Percentiles rank a stretch among this genome's conserved stretches.
Evolutionary conservation across 371 early-diverging fungal species (phyloP).

Genomic region (Chytridiales sp.): DNA sequence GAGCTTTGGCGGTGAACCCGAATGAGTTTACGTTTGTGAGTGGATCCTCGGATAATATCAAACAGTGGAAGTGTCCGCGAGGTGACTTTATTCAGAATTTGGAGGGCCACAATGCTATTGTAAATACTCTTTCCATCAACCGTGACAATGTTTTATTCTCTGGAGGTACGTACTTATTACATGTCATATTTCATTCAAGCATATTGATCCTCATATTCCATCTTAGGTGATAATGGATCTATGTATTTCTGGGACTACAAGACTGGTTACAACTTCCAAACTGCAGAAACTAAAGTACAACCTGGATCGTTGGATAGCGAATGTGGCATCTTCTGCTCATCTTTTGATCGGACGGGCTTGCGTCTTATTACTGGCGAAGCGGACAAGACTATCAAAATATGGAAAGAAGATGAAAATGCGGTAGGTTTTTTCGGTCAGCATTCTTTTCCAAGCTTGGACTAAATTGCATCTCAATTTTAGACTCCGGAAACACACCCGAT

Average conservation of each 20-base stretch:
- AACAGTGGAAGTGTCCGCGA: slow-evolving; percentile 94
- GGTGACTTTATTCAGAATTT: slow-evolving; percentile 94
- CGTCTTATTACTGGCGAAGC: slow-evolving; percentile 97
- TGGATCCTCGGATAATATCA: slow-evolving; percentile 89
- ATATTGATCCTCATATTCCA: neutral
- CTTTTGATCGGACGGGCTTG: slow-evolving; percentile 91
- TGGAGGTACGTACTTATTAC: slow-evolving; percentile 60
- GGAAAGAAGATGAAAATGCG: slow-evolving; percentile 71
- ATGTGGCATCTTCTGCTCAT: slow-evolving; percentile 90
- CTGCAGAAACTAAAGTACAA: slow-evolving; percentile 78
- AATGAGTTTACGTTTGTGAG: slow-evolving; percentile 92
- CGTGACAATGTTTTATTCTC: slow-evolving; percentile 90
- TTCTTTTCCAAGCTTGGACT: slow-evolving; percentile 5
- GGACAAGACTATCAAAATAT: slow-evolving; percentile 98
- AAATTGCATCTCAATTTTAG: slow-evolving; percentile 20
- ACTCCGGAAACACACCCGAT: slow-evolving; percentile 71
- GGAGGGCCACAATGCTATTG: slow-evolving; percentile 82
- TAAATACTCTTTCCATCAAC: slow-evolving; percentile 87
- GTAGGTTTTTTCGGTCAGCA: slow-evolving; percentile 40
- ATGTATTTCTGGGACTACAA: slow-evolving; percentile 97
- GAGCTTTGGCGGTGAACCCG: slow-evolving; percentile 88
- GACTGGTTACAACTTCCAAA: slow-evolving; percentile 92
- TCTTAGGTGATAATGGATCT: slow-evolving; percentile 82
- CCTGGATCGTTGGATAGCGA: slow-evolving; percentile 97
- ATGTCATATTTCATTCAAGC: slow-evolving; percentile 9